Evolutionary conservation across 2,329 filamentous ascomycete genomes (phyloP).

Genomic region (Phoma sp.): DNA sequence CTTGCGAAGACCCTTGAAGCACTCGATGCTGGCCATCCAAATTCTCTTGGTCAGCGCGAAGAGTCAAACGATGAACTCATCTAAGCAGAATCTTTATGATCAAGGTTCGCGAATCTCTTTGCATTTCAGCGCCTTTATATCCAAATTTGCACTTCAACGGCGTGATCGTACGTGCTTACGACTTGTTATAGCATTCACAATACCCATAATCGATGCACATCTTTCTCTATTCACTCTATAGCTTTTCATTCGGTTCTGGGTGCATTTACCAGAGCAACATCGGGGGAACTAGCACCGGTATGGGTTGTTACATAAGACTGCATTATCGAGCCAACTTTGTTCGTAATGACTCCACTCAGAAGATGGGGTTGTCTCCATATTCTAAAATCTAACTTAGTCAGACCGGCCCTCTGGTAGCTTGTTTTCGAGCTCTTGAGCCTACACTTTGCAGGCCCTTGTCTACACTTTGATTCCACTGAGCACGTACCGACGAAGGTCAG

Average conservation of each 20-base stretch:
- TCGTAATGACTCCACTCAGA: too few species aligned
- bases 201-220: slow-evolving; percentile 1
- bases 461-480: too few species aligned
- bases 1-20: slow-evolving; percentile 48
- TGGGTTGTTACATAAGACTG: too few species aligned
- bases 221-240: background rate
- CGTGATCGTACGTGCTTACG: background rate
- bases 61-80: background rate
- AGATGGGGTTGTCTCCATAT: too few species aligned
- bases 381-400: too few species aligned
- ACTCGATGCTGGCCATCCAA: slow-evolving; percentile 10
- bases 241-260: background rate
- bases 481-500: too few species aligned
- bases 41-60: background rate
- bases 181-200: background rate
- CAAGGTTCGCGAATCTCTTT: background rate
- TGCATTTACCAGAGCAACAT: too few species aligned
- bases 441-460: too few species aligned
- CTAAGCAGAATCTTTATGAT: background rate
- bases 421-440: too few species aligned
- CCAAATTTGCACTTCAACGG: background rate
- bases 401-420: too few species aligned
- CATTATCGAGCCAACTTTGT: too few species aligned
- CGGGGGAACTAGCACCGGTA: too few species aligned
- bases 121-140: background rate